Evolutionary conservation across 2,329 filamentous ascomycete genomes (phyloP).

Genomic region (Aspergillus pseudoviridinutans): DNA sequence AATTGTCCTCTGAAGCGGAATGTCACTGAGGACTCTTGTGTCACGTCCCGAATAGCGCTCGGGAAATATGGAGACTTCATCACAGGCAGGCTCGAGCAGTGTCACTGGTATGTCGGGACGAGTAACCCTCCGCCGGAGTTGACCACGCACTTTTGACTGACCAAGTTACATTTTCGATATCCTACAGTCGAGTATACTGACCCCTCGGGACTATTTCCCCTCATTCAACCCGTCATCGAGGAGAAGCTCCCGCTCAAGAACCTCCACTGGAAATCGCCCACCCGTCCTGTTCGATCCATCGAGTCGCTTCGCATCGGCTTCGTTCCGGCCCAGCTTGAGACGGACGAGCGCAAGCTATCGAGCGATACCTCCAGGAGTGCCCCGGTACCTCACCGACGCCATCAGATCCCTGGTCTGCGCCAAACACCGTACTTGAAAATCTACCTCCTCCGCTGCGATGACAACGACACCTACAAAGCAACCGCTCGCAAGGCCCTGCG

Average conservation of each 20-base stretch:
- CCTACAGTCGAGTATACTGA: conserved; percentile 88
- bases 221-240: conserved; percentile 72
- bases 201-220: conserved; percentile 80
- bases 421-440: conserved; percentile 93
- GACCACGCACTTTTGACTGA: background rate
- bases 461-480: conserved; percentile 89
- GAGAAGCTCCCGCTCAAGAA: conserved; percentile 81
- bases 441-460: conserved; percentile 85
- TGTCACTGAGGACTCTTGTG: conserved; percentile 19
- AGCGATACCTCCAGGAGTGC: conserved; percentile 34
- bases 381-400: conserved; percentile 56
- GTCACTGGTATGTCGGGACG: conserved; percentile 59
- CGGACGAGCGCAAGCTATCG: conserved; percentile 31
- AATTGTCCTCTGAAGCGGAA: conserved; percentile 18
- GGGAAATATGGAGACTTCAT: conserved; percentile 41
- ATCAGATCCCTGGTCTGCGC: conserved; percentile 91
- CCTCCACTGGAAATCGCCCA: conserved; percentile 94
- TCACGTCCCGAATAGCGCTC: conserved; percentile 20
- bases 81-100: conserved; percentile 61
- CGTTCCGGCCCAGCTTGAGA: conserved; percentile 56
- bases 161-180: conserved; percentile 9
- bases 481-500: conserved; percentile 72
- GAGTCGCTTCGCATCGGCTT: conserved; percentile 88
- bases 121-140: background rate
- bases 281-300: conserved; percentile 86